Base-by-base conservation (phyloP, 441 rosid species). In the Populus trichocarpa region DNA sequence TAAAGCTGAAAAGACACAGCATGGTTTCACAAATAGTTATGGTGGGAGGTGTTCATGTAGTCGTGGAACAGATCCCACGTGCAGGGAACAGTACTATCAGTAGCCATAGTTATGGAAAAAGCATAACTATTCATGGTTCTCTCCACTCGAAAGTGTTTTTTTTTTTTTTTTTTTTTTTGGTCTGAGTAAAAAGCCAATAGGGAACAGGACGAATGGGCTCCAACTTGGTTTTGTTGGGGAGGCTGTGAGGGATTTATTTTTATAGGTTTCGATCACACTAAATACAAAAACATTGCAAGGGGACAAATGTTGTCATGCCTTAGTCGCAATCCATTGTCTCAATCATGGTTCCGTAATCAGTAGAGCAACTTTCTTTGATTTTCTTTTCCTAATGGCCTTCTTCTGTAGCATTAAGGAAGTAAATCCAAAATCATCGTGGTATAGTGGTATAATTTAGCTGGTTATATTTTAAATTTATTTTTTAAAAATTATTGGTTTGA, bases 291-390 rank as follows among this genome's bases (percentile, higher is more conserved):
- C 59, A 78, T 73, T 50, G 35, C 50, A 40, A 59, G 33, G 32
- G 38, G 75, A 71, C 57, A 71, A 13, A 23, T 12, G 69, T 67
- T 69, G 82, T 32, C 40, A 53, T 32, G 74, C 23, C 74, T 42
- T 32, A 40, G 79, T 80, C 84, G 12, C 67, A 25, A 70, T 79
- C 67, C 8, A 12, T 42, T 42, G 50, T 46, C 57, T 14, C 20
- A 1, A 14, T 14, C 46, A 50, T 42, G 42, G 16, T 67, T 80
- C 50, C 74, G 79, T 79, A 40, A 73, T 63, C 84, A 70, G 63
- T 73, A 26, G 46, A 35, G 8, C 38, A 35, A 35, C 38, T 35
- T 35, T 5, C 6, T 35, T 35, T 35, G 3, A 0, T 35, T 35
- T 35, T 35, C 38, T 35, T 35, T 35, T 35, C 38, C 8, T 35